Conservation (phyloP, 1,284 basidiomycete genomes). For the Ustilago cynodontis region DNA sequence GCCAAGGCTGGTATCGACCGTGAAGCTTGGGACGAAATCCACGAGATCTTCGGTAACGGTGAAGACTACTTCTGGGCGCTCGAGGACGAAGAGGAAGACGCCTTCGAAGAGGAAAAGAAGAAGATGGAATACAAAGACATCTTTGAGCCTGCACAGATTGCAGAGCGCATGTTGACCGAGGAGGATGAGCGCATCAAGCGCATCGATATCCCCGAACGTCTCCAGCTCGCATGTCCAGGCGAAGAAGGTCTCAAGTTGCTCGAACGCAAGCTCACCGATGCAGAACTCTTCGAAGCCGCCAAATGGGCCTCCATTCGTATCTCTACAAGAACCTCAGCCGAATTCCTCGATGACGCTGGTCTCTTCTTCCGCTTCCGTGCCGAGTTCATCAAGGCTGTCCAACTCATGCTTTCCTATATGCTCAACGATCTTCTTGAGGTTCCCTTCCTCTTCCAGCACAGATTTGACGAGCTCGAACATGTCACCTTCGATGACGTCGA, state of each 20-base stretch:
- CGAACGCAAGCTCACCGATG: constrained; percentile 76
- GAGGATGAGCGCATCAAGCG: constrained; percentile 90
- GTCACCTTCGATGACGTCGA: constrained; percentile 71
- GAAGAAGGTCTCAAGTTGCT: constrained; percentile 75
- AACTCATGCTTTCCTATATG: constrained; percentile 82
- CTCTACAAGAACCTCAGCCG: constrained; percentile 74
- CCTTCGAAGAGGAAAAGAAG: constrained; percentile 55
- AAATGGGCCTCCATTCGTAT: constrained; percentile 89
- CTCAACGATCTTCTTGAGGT: constrained; percentile 91
- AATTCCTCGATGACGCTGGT: constrained; percentile 76
- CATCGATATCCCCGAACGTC: constrained; percentile 93
- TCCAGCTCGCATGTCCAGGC: constrained; percentile 82
- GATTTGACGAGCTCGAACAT: constrained; percentile 87
- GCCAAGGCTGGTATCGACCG: constrained; percentile 56
- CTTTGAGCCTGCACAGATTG: constrained; percentile 97
- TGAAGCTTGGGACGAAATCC: constrained; percentile 96
- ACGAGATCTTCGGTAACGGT: constrained; percentile 96
- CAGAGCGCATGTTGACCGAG: constrained; percentile 88
- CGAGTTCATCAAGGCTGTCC: constrained; percentile 83
- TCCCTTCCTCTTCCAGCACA: constrained; percentile 93
- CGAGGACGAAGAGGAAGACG: constrained; percentile 72
- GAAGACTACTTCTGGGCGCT: constrained; percentile 96
- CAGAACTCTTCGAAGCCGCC: constrained; percentile 83
- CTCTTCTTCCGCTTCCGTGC: constrained; percentile 76
- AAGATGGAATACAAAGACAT: constrained; percentile 86